Conservation (phyloP, 164 flowering plant species). For the Stephania cephalantha region DNA sequence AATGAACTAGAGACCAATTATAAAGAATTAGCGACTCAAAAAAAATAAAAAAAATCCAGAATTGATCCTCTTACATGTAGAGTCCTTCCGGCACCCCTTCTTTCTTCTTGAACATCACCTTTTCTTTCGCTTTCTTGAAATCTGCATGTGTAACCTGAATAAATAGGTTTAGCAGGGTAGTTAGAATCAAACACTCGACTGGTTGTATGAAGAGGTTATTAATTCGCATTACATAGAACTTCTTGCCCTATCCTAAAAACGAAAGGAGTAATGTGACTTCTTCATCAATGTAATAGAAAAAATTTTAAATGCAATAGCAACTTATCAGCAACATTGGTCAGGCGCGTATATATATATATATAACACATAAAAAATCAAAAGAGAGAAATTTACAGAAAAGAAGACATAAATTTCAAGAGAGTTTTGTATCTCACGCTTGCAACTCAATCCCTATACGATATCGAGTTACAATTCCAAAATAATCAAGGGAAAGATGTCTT, state of each 20-base stretch:
- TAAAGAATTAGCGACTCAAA: neutral
- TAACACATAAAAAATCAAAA: too few species aligned
- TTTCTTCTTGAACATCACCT: conserved; percentile 98
- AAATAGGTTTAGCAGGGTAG: neutral
- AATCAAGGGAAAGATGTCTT: too few species aligned
- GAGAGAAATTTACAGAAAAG: too few species aligned
- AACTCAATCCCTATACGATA: neutral
- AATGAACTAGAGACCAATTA: too few species aligned
- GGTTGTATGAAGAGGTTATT: neutral
- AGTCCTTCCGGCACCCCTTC: conserved; percentile 98
- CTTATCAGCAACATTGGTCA: too few species aligned
- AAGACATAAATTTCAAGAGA: too few species aligned
- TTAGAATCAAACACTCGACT: neutral
- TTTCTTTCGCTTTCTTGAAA: conserved; percentile 94
- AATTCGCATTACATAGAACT: neutral
- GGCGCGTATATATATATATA: too few species aligned
- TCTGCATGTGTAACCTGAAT: conserved; percentile 75
- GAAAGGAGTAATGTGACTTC: neutral
- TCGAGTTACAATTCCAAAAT: neutral
- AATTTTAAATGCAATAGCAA: too few species aligned
- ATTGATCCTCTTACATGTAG: conserved; percentile 46
- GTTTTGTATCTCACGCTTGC: too few species aligned
- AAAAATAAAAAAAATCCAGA: neutral
- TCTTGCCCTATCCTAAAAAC: neutral
- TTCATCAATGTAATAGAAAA: too few species aligned